These are phyloP conservation scores for Raffaelea albimanens DNA, from an alignment of 2,329 filamentous ascomycete genomes.

Conservation along the genomic window DNA sequence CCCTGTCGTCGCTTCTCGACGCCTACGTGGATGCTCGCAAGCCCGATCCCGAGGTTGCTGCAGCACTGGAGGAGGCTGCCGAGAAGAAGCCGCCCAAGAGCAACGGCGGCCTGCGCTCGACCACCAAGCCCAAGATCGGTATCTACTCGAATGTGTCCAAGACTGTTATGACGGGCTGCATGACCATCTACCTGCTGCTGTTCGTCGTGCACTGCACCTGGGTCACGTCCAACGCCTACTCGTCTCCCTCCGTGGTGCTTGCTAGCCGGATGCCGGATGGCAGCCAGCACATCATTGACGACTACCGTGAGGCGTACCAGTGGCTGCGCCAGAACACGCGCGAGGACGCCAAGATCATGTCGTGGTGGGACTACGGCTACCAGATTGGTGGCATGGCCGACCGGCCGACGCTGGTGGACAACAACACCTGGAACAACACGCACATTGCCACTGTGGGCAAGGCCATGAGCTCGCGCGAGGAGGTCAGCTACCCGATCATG, in stretches of 20 bases:
- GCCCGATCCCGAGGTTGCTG: constrained; percentile 42
- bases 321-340: constrained; percentile 97
- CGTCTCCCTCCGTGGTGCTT: constrained; percentile 91
- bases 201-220: constrained; percentile 98
- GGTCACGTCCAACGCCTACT: constrained; percentile 99
- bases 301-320: constrained; percentile 98
- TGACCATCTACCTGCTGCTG: constrained; percentile 74
- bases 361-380: constrained; percentile 99
- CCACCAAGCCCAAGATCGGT: constrained; percentile 65
- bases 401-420: constrained; percentile 91
- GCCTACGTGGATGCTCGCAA: constrained; percentile 64
- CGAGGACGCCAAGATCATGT: constrained; percentile 96
- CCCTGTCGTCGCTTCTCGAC: constrained; percentile 79
- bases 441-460: constrained; percentile 99
- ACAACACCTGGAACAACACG: constrained; percentile 99
- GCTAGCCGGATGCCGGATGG: constrained; percentile 89
- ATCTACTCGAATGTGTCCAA: constrained; percentile 79
- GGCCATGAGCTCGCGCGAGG: constrained; percentile 94
- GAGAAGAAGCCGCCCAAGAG: constrained; percentile 41
- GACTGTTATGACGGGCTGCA: constrained; percentile 59
- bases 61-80: constrained; percentile 32
- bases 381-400: constrained; percentile 99
- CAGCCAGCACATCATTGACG: constrained; percentile 96
- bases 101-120: constrained; percentile 53
- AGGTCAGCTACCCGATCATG: constrained; percentile 98